Evolutionary conservation across 139 green algal genomes (phyloP).

Genomic region (Chlorella sp.): DNA sequence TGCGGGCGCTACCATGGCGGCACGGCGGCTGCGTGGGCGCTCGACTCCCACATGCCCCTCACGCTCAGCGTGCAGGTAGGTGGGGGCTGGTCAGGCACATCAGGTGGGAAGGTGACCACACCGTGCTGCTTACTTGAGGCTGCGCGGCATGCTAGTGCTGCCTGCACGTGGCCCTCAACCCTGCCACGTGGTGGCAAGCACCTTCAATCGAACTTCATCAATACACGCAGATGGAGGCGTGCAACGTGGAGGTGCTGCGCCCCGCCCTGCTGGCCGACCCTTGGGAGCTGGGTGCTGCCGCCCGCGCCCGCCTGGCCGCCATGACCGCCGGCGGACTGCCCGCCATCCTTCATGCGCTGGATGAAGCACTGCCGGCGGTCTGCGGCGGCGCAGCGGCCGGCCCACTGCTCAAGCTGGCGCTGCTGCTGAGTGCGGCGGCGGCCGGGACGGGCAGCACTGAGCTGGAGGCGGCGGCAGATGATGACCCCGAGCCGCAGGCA

Average conservation of each 20-base stretch:
- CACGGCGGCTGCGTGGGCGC: not conserved
- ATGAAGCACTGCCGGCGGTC: not conserved
- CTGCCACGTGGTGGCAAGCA: no score
- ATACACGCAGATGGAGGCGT: slow-evolving; percentile 15
- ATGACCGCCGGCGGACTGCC: slow-evolving; percentile 1
- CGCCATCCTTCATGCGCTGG: not conserved
- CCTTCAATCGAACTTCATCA: no score
- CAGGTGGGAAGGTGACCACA: not conserved
- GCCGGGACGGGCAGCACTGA: not conserved
- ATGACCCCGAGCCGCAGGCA: slow-evolving; percentile 9
- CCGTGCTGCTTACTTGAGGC: not conserved
- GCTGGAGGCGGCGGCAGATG: not conserved
- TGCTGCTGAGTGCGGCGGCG: slow-evolving; percentile 41
- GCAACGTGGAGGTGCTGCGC: slow-evolving; percentile 15
- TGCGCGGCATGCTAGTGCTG: not conserved
- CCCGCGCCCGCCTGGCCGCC: not conserved
- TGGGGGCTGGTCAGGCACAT: not conserved
- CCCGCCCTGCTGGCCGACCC: not conserved
- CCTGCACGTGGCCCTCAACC: no score
- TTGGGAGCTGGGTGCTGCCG: not conserved
- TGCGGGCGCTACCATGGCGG: not conserved
- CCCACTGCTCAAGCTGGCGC: slow-evolving; percentile 7
- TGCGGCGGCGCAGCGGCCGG: not conserved
- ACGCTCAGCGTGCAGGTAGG: slow-evolving; percentile 8
- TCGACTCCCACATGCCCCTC: not conserved